phyloP scores from a whole-genome alignment of 2,329 filamentous ascomycete genomes.

The Cladophialophora chaetospira region DNA sequence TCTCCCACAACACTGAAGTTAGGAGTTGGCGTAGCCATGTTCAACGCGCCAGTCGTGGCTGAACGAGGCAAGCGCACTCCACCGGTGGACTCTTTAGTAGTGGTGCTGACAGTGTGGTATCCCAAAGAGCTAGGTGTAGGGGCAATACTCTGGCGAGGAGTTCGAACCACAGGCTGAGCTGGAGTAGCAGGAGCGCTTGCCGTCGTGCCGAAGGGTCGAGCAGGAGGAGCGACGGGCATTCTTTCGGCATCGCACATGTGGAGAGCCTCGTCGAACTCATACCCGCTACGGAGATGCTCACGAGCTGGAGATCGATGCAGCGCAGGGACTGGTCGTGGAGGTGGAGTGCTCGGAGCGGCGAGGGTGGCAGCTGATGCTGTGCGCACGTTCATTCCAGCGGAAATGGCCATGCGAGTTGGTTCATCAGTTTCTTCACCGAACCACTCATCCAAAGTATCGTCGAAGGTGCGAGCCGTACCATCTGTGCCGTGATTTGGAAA shows the following conservation, averaged over 20 bases:
- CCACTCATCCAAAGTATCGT: conserved; percentile 1
- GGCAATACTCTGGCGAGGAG: too few relatives aligned
- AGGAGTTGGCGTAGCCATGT: too few relatives aligned
- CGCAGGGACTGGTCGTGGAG: neutral
- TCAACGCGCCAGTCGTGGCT: too few relatives aligned
- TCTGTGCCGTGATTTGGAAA: neutral
- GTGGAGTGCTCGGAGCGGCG: neutral
- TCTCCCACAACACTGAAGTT: too few relatives aligned
- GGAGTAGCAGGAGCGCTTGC: neutral
- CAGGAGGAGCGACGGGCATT: neutral
- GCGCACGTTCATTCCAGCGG: conserved; percentile 1
- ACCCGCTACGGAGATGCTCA: neutral
- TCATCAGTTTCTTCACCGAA: conserved; percentile 3
- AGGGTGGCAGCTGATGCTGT: neutral
- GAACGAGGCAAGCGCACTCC: too few relatives aligned
- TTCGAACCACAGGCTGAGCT: neutral
- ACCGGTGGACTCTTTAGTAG: too few relatives aligned
- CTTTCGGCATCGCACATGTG: neutral
- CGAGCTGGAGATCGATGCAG: neutral
- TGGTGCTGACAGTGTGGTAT: too few relatives aligned
- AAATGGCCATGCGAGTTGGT: conserved; percentile 1
- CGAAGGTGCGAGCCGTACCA: neutral
- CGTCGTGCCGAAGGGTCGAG: too few relatives aligned
- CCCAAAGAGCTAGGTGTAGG: too few relatives aligned
- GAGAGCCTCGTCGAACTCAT: neutral